These are phyloP conservation scores for Coniophora puteana DNA, from an alignment of 1,284 basidiomycete species.

Conservation along the genomic window DNA sequence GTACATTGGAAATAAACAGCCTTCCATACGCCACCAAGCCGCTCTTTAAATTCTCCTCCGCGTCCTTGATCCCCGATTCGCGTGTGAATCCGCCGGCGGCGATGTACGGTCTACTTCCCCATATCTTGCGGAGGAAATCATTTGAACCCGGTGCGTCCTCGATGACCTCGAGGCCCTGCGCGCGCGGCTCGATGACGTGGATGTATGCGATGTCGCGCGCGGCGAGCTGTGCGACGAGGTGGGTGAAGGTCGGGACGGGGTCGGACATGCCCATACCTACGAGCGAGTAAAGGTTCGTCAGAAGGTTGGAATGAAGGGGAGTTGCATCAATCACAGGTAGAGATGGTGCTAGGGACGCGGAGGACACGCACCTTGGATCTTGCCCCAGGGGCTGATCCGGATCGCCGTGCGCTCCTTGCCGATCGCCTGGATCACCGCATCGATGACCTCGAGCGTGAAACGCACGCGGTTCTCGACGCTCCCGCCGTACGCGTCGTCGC, in stretches of 20 bases:
- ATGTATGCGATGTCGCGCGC: slow-evolving; percentile 45
- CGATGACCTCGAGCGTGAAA: slow-evolving; percentile 42
- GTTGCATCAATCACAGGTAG: too few species aligned
- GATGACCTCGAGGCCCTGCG: slow-evolving; percentile 16
- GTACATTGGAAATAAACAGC: slow-evolving; percentile 31
- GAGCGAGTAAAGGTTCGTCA: slow-evolving; percentile 15
- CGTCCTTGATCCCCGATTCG: slow-evolving; percentile 35
- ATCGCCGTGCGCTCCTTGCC: slow-evolving; percentile 42
- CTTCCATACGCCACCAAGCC: slow-evolving; percentile 6
- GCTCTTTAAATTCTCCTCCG: slow-evolving; percentile 35
- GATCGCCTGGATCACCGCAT: slow-evolving; percentile 33
- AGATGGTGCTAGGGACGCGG: neutral
- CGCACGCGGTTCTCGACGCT: slow-evolving; percentile 42
- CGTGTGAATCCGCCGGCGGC: slow-evolving; percentile 25
- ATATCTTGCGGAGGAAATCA: too few species aligned
- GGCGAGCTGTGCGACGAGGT: slow-evolving; percentile 31
- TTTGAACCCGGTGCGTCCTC: too few species aligned
- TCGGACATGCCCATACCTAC: slow-evolving; percentile 1
- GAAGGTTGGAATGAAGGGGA: too few species aligned
- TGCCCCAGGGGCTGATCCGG: slow-evolving; percentile 51
- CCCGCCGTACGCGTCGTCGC: slow-evolving; percentile 53
- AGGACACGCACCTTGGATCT: slow-evolving; percentile 29
- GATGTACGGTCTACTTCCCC: slow-evolving; percentile 24
- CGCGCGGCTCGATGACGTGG: slow-evolving; percentile 48
- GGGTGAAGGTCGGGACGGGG: slow-evolving; percentile 37